Percentiles rank a stretch among this genome's conserved stretches.
Conservation (phyloP, 2,329 filamentous ascomycete genomes). For the Fusarium napiforme region DNA sequence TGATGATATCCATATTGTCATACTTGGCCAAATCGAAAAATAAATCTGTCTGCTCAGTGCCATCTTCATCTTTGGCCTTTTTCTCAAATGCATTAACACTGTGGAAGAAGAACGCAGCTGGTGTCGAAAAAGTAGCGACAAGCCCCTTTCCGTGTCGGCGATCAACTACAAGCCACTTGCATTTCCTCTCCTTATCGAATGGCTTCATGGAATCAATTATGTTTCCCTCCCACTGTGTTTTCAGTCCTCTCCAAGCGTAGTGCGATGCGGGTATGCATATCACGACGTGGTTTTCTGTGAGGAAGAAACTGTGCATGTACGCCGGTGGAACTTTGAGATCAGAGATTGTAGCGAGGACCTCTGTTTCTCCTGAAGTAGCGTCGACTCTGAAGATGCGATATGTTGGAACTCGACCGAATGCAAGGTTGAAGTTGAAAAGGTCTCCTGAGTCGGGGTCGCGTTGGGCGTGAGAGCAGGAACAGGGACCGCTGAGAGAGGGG, state of each 20-base stretch:
- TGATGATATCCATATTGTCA: conserved; percentile 71
- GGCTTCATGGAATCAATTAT: conserved; percentile 74
- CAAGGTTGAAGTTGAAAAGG: conserved; percentile 84
- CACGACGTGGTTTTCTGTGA: conserved; percentile 76
- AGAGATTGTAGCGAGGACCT: conserved; percentile 75
- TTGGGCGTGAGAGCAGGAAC: conserved; percentile 78
- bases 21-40: conserved; percentile 74
- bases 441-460: conserved; percentile 79
- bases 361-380: conserved; percentile 70
- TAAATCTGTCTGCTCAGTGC: conserved; percentile 57
- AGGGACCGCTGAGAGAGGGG: conserved; percentile 72
- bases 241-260: conserved; percentile 66
- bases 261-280: conserved; percentile 78
- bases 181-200: conserved; percentile 66
- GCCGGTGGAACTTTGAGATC: conserved; percentile 63
- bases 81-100: conserved; percentile 82
- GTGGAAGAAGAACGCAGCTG: conserved; percentile 83
- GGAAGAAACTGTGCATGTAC: conserved; percentile 86
- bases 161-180: conserved; percentile 81
- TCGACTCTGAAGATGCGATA: conserved; percentile 78
- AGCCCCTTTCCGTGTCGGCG: conserved; percentile 70
- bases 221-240: conserved; percentile 73
- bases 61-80: conserved; percentile 49
- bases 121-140: conserved; percentile 74
- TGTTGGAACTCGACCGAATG: conserved; percentile 63